A percentile compares a stretch with the other conserved stretches of the same genome.
phyloP scores from a whole-genome alignment of 2,329 filamentous ascomycete genomes.

The Waltergamsia citrina region DNA sequence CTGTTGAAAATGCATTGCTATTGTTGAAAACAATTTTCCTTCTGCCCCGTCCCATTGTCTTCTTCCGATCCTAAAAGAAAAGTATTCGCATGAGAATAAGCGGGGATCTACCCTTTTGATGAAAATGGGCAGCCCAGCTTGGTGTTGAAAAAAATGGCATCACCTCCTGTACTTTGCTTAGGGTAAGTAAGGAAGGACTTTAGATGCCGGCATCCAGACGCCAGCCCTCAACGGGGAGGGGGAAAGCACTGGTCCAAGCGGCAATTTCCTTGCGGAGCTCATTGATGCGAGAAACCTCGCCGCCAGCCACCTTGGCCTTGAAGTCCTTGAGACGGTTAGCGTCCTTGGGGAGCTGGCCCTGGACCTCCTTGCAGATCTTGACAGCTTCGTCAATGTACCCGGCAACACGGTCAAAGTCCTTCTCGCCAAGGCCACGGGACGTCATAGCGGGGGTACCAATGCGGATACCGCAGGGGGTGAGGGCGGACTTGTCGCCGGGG shows the following conservation, averaged over 20 bases:
- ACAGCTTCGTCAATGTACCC: constrained; percentile 82
- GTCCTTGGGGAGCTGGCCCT: constrained; percentile 80
- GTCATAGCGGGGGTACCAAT: constrained; percentile 98
- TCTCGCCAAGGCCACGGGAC: constrained; percentile 81
- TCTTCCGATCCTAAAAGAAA: background rate
- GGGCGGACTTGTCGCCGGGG: constrained; percentile 92
- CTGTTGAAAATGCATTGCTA: constrained; percentile 6
- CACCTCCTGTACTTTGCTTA: background rate
- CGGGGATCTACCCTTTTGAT: constrained; percentile 2
- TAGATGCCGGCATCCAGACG: constrained; percentile 51
- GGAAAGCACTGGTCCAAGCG: constrained; percentile 80
- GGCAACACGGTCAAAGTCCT: constrained; percentile 87
- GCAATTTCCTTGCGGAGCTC: constrained; percentile 83
- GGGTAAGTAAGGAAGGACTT: constrained; percentile 14
- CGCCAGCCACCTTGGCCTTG: constrained; percentile 79
- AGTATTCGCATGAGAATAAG: background rate
- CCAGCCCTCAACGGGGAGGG: constrained; percentile 76
- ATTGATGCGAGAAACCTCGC: constrained; percentile 73
- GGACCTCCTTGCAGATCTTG: constrained; percentile 83
- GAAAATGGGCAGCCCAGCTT: constrained; percentile 3
- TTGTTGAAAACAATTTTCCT: constrained; percentile 4
- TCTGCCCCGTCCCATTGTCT: background rate
- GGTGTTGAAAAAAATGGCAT: background rate
- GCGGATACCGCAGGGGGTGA: constrained; percentile 89
- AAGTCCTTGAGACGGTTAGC: constrained; percentile 99